phyloP scores from a whole-genome alignment of 805 yeast genomes.

The Hanseniaspora mollemarum region DNA sequence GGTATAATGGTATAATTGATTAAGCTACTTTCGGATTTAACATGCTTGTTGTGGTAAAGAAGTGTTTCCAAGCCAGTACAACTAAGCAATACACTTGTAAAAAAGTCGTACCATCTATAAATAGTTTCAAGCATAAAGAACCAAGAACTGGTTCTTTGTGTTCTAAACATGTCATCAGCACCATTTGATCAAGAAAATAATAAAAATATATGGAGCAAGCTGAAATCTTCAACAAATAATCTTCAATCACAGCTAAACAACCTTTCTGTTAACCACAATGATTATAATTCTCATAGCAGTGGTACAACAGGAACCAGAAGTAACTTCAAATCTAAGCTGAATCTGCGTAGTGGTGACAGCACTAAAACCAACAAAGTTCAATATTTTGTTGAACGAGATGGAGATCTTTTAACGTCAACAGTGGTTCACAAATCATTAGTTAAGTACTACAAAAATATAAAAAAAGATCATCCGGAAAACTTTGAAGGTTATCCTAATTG shows the following conservation, averaged over 20 bases:
- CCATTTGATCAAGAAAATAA: neutral
- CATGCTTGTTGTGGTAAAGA: too few relatives aligned
- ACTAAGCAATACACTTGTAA: too few relatives aligned
- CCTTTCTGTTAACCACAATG: constrained; percentile 20
- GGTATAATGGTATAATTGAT: too few relatives aligned
- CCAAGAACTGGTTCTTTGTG: neutral
- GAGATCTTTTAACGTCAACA: constrained; percentile 34
- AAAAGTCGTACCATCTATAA: too few relatives aligned
- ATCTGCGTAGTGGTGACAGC: neutral
- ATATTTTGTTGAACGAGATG: constrained; percentile 32
- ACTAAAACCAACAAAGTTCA: neutral
- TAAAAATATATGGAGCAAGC: constrained; percentile 26
- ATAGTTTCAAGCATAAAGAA: neutral
- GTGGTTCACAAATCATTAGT: constrained; percentile 37
- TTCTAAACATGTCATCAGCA: neutral
- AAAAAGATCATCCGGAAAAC: constrained; percentile 19
- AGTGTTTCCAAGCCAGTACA: too few relatives aligned
- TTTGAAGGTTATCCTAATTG: constrained; percentile 31
- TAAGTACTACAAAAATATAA: constrained; percentile 29
- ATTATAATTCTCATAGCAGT: neutral
- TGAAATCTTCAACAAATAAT: constrained; percentile 27
- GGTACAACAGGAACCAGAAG: constrained; percentile 18
- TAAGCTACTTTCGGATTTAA: too few relatives aligned
- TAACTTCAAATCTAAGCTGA: too few relatives aligned
- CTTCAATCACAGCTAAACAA: constrained; percentile 25